A percentile compares a stretch with the other conserved stretches of the same genome.
Conservation (phyloP, 2,329 filamentous ascomycete genomes). For the Teratosphaeria pseudoeucalypti region DNA sequence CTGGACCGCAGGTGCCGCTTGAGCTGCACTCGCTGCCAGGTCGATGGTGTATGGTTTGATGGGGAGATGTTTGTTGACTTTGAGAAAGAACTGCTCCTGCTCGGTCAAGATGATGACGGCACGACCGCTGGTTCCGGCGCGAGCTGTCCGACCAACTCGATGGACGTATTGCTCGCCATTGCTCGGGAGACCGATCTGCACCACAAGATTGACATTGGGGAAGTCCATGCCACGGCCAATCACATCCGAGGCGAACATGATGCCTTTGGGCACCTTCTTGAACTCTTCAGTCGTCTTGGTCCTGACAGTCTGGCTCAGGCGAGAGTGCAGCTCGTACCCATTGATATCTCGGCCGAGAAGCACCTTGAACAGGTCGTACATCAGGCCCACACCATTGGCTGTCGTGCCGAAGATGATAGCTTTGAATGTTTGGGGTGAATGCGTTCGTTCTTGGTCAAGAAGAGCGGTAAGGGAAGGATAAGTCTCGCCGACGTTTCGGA, state of each 20-base stretch:
- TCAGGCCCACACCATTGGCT: slow-evolving; percentile 35
- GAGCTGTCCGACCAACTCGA: slow-evolving; percentile 83
- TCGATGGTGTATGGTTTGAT: slow-evolving; percentile 40
- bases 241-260: slow-evolving; percentile 54
- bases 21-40: slow-evolving; percentile 27
- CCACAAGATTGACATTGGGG: slow-evolving; percentile 84
- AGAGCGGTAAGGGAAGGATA: slow-evolving; percentile 38
- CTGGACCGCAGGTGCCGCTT: slow-evolving; percentile 23
- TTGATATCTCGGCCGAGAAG: slow-evolving; percentile 28
- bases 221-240: slow-evolving; percentile 96
- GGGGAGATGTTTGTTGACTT: slow-evolving; percentile 38
- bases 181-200: slow-evolving; percentile 57
- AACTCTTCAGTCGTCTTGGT: slow-evolving; percentile 36
- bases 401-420: slow-evolving; percentile 39
- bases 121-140: slow-evolving; percentile 63
- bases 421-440: slow-evolving; percentile 32
- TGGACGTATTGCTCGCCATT: slow-evolving; percentile 65
- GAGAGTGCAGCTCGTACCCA: slow-evolving; percentile 34
- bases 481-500: slow-evolving; percentile 29
- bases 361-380: slow-evolving; percentile 27
- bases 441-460: slow-evolving; percentile 33
- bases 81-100: slow-evolving; percentile 43
- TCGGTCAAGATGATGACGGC: slow-evolving; percentile 45
- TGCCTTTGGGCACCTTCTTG: slow-evolving; percentile 35
- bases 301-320: slow-evolving; percentile 32